Evolutionary conservation across 2,329 filamentous ascomycete species (phyloP), one percentile per base, ranked within the genome.

Genomic region (Curvularia lunata): DNA sequence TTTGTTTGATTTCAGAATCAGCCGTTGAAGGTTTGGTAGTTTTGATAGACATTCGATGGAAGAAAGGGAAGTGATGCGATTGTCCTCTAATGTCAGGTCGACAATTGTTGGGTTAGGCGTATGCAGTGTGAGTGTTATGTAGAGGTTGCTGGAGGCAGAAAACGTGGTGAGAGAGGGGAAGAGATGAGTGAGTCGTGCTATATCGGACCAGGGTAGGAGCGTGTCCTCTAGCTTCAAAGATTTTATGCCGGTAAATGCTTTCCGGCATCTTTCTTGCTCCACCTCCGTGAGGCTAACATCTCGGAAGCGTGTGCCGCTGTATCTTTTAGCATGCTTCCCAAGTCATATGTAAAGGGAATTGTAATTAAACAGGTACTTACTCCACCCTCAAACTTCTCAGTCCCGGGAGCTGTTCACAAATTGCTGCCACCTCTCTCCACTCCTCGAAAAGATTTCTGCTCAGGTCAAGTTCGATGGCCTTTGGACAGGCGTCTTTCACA

Each of bases 401-500:
- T 19, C 81, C 81, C n/a, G 84, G 82, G 34, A 98, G 79, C 62
- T 90, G 85, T 6, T 79, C 79, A 72, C 91, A 95, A 38, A 98
- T 90, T 2, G 84, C 81, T 18, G 86, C 83, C 9, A 97, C 83
- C 23, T 90, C 86, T 2, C 79, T 78, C 74, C 93, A 85, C 10
- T 78, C 79, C 54, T 88, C 86, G 68, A 98, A 87, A 32, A 97
- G 75, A 73, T 96, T 98, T 49, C 91, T 85, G 70, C 92, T 92
- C 41, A 99, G 76, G 72, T 97, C 93, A 45, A 98, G 81, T 71
- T 97, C 91, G 1, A 84, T 80, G 41, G 86, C 83, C 51, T 84
- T 85, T 0, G 85, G 83, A 69, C 84, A 87, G 2, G 81, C 80
- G 18, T 77, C 70, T 30, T 70, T 73, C 51, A 97, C 88, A 66